A percentile compares a stretch with the other conserved stretches of the same genome.
phyloP scores from a whole-genome alignment of 2,329 filamentous ascomycete genomes.

The Cladosporium sp. region DNA sequence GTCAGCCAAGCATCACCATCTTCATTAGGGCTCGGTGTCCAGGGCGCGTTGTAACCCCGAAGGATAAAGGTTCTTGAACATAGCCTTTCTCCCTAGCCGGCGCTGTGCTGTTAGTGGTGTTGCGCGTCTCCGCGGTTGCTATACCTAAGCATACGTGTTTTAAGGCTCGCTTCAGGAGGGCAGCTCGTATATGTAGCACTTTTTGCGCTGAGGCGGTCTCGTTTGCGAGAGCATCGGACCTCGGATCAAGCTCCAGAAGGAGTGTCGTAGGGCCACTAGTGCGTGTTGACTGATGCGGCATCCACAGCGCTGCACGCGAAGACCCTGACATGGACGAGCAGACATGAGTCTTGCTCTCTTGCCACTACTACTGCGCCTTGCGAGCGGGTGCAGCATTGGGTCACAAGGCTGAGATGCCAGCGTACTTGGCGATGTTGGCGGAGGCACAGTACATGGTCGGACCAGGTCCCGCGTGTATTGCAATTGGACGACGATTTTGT shows the following conservation, averaged over 20 bases:
- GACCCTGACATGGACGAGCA: neutral
- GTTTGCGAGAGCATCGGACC: neutral
- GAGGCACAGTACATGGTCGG: neutral
- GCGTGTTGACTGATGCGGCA: neutral
- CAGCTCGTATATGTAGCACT: neutral
- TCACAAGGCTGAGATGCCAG: slow-evolving; percentile 1
- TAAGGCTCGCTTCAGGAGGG: neutral
- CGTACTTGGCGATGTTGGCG: neutral
- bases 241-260: neutral
- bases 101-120: neutral
- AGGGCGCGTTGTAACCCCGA: neutral
- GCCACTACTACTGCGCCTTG: neutral
- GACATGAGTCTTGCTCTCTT: neutral
- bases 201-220: neutral
- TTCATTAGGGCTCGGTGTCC: neutral
- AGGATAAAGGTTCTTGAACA: neutral
- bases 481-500: neutral
- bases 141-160: neutral
- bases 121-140: neutral
- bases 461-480: neutral
- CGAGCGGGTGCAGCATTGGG: neutral
- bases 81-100: neutral
- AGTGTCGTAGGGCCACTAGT: slow-evolving; percentile 4
- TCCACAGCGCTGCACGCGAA: slow-evolving; percentile 3
- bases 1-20: slow-evolving; percentile 7